phyloP scores from a whole-genome alignment of 331 rosid genomes.

The Arachis monticola region DNA sequence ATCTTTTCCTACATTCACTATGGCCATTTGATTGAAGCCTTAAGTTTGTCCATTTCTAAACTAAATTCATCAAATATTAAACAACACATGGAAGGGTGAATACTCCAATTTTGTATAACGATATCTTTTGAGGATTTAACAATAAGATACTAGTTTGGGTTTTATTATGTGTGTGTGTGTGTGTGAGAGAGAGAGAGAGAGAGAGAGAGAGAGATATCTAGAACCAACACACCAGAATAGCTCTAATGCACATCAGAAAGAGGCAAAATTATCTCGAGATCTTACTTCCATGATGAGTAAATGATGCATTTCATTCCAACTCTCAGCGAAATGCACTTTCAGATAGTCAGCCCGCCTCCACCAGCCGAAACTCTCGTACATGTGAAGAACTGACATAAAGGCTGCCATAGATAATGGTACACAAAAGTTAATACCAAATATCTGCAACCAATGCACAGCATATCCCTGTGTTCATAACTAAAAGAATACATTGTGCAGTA shows the following conservation, averaged over 20 bases:
- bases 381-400: slow-evolving; percentile 89
- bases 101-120: slow-evolving; percentile 18
- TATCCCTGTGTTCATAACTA: slow-evolving; percentile 32
- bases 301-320: slow-evolving; percentile 99
- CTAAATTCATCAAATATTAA: slow-evolving; percentile 33
- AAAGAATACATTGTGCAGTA: slow-evolving; percentile 19
- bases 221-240: no score
- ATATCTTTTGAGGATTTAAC: slow-evolving; percentile 22
- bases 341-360: slow-evolving; percentile 97
- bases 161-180: no score
- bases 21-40: slow-evolving; percentile 10
- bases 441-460: slow-evolving; percentile 11
- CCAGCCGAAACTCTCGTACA: slow-evolving; percentile 99
- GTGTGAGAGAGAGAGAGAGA: no score
- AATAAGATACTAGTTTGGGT: slow-evolving; percentile 21
- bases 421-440: slow-evolving; percentile 34
- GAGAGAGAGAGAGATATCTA: no score
- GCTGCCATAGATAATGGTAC: slow-evolving; percentile 55
- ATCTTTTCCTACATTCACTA: neutral
- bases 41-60: slow-evolving; percentile 17
- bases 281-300: slow-evolving; percentile 98
- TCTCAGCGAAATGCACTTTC: slow-evolving; percentile 99
- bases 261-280: neutral
- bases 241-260: neutral
- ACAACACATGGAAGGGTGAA: slow-evolving; percentile 20